These are phyloP conservation scores for Suhomyces canberraensis DNA, from an alignment of 805 yeast species.

Conservation along the genomic window DNA sequence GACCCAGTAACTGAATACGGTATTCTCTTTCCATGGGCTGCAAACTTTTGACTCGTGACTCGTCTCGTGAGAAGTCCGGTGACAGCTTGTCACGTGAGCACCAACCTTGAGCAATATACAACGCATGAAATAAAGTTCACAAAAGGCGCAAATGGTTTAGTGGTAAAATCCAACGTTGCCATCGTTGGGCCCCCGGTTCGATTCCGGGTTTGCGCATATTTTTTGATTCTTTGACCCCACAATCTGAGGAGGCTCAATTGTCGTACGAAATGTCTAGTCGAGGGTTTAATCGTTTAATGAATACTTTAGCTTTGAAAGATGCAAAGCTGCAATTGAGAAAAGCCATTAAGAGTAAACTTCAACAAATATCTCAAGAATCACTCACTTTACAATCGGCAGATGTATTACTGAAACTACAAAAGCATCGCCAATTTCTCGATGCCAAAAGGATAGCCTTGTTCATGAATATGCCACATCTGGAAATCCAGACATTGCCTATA, in stretches of 20 bases:
- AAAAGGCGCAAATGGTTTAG: slow-evolving; percentile 5
- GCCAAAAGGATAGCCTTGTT: slow-evolving; percentile 61
- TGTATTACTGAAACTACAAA: slow-evolving; percentile 18
- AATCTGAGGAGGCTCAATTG: too few relatives aligned
- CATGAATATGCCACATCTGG: slow-evolving; percentile 74
- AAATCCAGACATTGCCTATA: slow-evolving; percentile 58
- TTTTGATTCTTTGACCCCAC: background rate
- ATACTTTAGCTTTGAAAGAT: background rate
- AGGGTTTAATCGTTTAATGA: too few relatives aligned
- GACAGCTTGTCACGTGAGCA: too few relatives aligned
- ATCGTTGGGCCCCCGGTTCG: slow-evolving; percentile 8
- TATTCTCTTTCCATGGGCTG: too few relatives aligned
- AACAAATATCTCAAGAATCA: slow-evolving; percentile 12
- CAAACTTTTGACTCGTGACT: too few relatives aligned
- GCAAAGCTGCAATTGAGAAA: slow-evolving; percentile 25
- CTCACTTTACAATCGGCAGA: slow-evolving; percentile 23
- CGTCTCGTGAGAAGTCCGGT: too few relatives aligned
- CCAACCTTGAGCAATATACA: too few relatives aligned
- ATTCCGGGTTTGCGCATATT: slow-evolving; percentile 7
- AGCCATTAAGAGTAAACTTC: slow-evolving; percentile 21
- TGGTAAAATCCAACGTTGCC: slow-evolving; percentile 8
- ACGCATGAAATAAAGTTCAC: background rate
- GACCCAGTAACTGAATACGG: too few relatives aligned
- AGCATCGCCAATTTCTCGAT: slow-evolving; percentile 33
- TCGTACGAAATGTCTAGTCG: too few relatives aligned